phyloP scores from a whole-genome alignment of 495 filamentous ascomycete genomes.

The Opeltia flavorubescens region DNA sequence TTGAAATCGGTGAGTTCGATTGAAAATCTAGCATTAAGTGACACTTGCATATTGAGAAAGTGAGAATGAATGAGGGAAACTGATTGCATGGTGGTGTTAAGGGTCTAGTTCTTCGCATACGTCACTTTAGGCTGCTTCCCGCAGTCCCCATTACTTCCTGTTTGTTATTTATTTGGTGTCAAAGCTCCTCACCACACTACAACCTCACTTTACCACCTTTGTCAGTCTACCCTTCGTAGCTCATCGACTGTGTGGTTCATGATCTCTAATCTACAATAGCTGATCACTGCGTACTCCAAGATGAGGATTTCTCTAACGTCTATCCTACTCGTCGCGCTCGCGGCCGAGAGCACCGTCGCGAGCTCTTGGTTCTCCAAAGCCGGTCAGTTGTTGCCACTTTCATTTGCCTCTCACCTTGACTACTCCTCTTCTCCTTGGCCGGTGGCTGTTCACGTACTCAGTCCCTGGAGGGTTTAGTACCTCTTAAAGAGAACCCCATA shows the following conservation, averaged over 20 bases:
- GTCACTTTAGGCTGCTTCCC: neutral
- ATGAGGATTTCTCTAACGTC: constrained; percentile 65
- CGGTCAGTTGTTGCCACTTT: constrained; percentile 39
- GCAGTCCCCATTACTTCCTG: neutral
- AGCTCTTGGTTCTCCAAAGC: constrained; percentile 73
- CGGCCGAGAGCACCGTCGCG: constrained; percentile 51
- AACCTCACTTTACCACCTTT: constrained; percentile 2
- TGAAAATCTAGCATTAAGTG: too few species aligned
- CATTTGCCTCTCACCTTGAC: constrained; percentile 2
- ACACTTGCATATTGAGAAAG: too few species aligned
- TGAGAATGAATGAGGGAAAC: too few species aligned
- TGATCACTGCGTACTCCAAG: constrained; percentile 9
- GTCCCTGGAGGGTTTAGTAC: neutral
- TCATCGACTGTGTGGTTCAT: too few species aligned
- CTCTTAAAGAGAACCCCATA: too few species aligned
- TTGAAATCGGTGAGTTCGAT: too few species aligned
- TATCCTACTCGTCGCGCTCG: constrained; percentile 55
- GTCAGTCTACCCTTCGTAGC: neutral
- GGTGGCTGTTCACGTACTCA: neutral
- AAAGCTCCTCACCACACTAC: neutral
- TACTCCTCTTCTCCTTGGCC: neutral
- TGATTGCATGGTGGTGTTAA: neutral
- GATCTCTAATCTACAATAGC: too few species aligned
- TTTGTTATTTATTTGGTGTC: neutral
- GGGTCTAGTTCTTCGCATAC: neutral